Conservation (phyloP, 306 rosid species). For the Carpinus fangiana region DNA sequence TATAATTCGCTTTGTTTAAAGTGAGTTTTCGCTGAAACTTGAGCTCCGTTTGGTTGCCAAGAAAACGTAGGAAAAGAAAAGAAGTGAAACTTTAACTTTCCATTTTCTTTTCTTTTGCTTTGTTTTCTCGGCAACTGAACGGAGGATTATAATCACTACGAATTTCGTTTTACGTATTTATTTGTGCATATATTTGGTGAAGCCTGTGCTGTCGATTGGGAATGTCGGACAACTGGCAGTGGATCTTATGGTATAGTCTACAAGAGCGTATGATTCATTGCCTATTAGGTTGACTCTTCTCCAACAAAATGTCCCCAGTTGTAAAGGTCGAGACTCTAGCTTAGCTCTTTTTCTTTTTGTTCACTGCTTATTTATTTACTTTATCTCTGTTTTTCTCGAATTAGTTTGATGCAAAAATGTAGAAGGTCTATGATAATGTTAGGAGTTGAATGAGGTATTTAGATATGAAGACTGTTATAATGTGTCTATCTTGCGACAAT, state of each 20-base stretch:
- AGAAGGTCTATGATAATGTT: not conserved
- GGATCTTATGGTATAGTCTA: slow-evolving; percentile 73
- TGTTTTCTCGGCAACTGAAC: not conserved
- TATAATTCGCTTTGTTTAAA: not conserved
- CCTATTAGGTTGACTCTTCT: slow-evolving; percentile 57
- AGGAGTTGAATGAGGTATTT: not conserved
- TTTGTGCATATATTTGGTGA: slow-evolving; percentile 5
- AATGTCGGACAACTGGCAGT: slow-evolving; percentile 88
- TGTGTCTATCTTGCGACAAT: not conserved
- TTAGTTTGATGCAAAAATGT: not conserved
- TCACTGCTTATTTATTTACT: not conserved
- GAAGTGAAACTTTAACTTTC: not conserved
- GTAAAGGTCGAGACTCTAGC: slow-evolving; percentile 37
- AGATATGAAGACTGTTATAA: not conserved
- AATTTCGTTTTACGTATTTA: slow-evolving; percentile 18
- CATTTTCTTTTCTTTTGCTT: not conserved
- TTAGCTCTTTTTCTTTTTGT: not conserved
- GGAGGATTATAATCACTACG: too few relatives aligned
- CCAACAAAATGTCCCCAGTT: slow-evolving; percentile 91
- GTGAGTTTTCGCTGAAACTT: not conserved
- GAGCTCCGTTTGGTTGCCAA: not conserved
- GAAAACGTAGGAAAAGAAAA: not conserved
- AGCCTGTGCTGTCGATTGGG: slow-evolving; percentile 91
- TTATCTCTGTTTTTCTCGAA: not conserved
- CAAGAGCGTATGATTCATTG: slow-evolving; percentile 65